Conservation (phyloP, 495 filamentous ascomycete genomes). For the Cercophora samala region DNA sequence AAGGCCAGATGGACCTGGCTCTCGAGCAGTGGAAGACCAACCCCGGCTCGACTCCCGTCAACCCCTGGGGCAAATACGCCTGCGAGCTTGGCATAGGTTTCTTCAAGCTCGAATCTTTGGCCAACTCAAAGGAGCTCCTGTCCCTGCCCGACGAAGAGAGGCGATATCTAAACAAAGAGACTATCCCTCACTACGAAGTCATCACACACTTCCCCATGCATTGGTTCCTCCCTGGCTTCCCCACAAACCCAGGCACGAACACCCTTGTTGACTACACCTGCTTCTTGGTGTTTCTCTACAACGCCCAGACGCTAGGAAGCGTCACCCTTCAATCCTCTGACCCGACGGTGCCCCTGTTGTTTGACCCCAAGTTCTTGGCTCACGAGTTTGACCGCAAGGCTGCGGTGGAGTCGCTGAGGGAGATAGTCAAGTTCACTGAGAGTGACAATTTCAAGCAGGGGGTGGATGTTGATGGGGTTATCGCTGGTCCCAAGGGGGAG, state of each 20-base stretch:
- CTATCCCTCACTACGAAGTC: conserved; percentile 45
- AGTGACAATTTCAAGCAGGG: conserved; percentile 44
- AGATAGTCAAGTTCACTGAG: conserved; percentile 41
- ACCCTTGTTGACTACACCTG: conserved; percentile 31
- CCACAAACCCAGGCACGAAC: conserved; percentile 20
- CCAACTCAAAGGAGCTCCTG: conserved; percentile 42
- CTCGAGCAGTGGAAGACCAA: conserved; percentile 47
- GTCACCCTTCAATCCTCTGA: conserved; percentile 55
- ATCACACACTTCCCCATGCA: conserved; percentile 43
- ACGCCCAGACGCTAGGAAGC: conserved; percentile 44
- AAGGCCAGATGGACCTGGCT: conserved; percentile 40
- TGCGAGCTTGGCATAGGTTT: conserved; percentile 50
- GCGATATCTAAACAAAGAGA: conserved; percentile 39
- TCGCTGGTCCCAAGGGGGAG: conserved; percentile 44
- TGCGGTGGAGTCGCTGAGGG: conserved; percentile 52
- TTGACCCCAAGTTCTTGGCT: conserved; percentile 56
- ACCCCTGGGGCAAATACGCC: conserved; percentile 42
- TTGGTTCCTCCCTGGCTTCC: conserved; percentile 38
- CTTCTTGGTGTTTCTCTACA: conserved; percentile 36
- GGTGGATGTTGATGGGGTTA: conserved; percentile 37
- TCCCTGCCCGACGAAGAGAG: conserved; percentile 41
- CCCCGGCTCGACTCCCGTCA: conserved; percentile 43
- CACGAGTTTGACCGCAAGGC: conserved; percentile 57
- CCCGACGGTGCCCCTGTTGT: conserved; percentile 50
- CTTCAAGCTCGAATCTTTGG: conserved; percentile 49